Evolutionary conservation across 352 stramenopile species (phyloP), one percentile per base, ranked within the genome.

Genomic region (Globisporangium canariense): DNA sequence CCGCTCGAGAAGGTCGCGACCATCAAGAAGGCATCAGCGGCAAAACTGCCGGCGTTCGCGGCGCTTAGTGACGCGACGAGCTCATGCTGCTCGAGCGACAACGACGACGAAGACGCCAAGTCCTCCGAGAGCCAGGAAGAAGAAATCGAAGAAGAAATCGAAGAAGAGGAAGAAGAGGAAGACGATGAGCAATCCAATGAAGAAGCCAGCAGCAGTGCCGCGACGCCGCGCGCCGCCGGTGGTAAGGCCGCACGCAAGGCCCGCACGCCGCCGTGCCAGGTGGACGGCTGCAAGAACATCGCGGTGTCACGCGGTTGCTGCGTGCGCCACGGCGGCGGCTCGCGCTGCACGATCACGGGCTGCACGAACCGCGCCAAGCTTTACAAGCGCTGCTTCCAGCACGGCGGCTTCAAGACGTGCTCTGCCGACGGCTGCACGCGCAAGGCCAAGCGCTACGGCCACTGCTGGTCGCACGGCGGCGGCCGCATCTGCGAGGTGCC

Each of bases 401-500:
- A 91, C 71, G 81, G 79, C 34, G 81, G 81, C 45, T 89, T 77
- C 41, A 89, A 88, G 45, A 87, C 77, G 45, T 93, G 85, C 70
- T 68, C 79, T 30, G 72, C 79, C 10, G 73, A 85, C 2, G 75
- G 79, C 47, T 93, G 85, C 74, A 76, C 65, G 59, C 78, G 77
- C 65, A 89, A 90, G 55, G 82, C 85, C 67, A 91, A 91, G 68
- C 83, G 82, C n/a, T 90, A 90, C 66, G 85, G 85, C 56, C 81
- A 88, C 68, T 93, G 85, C 73, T 91, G 83, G 77, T 89, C 85
- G 22, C 85, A 93, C 58, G 58, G 49, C 54, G 86, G 86, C 57
- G 86, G 83, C 45, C 76, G 76, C 60, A 88, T 90, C 64, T 94
- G 86, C 63, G 78, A 78, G 43, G 52, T 72, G 20, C 71, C 75